Base-by-base conservation (phyloP, 805 yeast species). In the Candida methanosorbosa region DNA sequence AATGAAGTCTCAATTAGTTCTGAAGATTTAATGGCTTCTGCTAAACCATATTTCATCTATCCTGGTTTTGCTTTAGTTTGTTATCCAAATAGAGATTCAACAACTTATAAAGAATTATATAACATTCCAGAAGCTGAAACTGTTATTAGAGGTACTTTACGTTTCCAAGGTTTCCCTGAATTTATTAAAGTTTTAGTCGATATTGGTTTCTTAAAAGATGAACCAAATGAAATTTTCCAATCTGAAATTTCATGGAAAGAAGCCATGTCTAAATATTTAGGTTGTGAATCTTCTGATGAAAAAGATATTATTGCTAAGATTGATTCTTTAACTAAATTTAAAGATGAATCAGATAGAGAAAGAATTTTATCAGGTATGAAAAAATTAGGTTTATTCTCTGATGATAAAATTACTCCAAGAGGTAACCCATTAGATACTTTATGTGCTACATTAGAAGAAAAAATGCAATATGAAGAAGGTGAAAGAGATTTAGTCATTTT, bases 81-180 rank as follows among this genome's bases (percentile, higher is more conserved):
- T 54, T 92, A 92, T 67, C 97, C 98, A 53, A 92, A 92, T 78
- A 83, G 98, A 71, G 98, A 92, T 66, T 88, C 97, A 27, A 86
- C 97, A 40, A 74, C 81, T 38, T 92, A 85, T 75, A 83, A 77
- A 70, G 94, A 88, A 62, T 76, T 88, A 48, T 92, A 92, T 66
- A 63, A 74, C 54, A 92, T 92, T 42, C 98, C 98, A 46, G 98
- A 92, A 70, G 97, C 97, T 47, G 86, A 92, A 56, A 86, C 95
- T 40, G 86, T 90, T 42, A 75, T 92, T 54, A 83, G 98, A 70
- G 98, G 98, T 57, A 92, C 98, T 44, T 73, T 92, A 58, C 78
- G 98, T 69, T 92, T 72, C 78, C 97, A 87, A 68, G 98, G 98
- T 33, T 92, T 92, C 90, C 96, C 97, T 40, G 95, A 90, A 68